These are phyloP conservation scores for Echeveria elegans DNA, from an alignment of 164 flowering plant genomes.

Conservation along the genomic window DNA sequence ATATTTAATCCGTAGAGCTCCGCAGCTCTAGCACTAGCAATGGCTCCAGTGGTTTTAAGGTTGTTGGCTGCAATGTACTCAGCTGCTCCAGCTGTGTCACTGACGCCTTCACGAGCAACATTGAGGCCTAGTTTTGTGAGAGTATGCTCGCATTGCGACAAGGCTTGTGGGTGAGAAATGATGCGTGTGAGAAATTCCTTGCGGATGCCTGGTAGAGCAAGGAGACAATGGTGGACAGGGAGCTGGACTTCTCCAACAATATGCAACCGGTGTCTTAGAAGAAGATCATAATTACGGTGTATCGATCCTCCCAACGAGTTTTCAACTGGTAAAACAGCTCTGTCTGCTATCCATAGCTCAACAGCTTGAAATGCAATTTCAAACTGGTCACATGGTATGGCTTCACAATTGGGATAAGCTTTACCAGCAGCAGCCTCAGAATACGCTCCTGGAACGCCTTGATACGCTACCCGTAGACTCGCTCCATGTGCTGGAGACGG, in stretches of 20 bases:
- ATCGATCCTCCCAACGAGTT: slow-evolving; percentile 60
- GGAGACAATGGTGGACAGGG: slow-evolving; percentile 49
- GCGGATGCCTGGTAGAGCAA: slow-evolving; percentile 58
- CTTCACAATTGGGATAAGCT: not conserved
- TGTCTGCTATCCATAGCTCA: slow-evolving; percentile 63
- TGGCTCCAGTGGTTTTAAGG: slow-evolving; percentile 25
- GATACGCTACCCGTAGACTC: not conserved
- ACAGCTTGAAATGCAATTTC: slow-evolving; percentile 39
- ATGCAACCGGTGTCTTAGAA: slow-evolving; percentile 64
- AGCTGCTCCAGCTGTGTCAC: slow-evolving; percentile 31
- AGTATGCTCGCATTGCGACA: slow-evolving; percentile 22
- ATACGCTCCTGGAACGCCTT: slow-evolving; percentile 2
- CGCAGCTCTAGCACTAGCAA: slow-evolving; percentile 65
- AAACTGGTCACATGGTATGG: slow-evolving; percentile 3
- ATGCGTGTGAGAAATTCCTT: slow-evolving; percentile 46
- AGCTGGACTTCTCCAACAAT: slow-evolving; percentile 71
- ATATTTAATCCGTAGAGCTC: slow-evolving; percentile 53
- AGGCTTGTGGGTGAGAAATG: slow-evolving; percentile 63
- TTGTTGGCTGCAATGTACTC: slow-evolving; percentile 25
- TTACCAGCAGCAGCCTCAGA: slow-evolving; percentile 6
- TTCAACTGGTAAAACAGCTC: slow-evolving; percentile 70
- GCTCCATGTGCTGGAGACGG: not conserved
- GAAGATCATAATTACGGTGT: slow-evolving; percentile 64
- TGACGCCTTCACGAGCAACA: slow-evolving; percentile 22
- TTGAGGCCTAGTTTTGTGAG: slow-evolving; percentile 17